Evolutionary conservation across 2,329 filamentous ascomycete species (phyloP), one percentile per base, ranked within the genome.

Genomic region (Ampelomyces quisqualis): DNA sequence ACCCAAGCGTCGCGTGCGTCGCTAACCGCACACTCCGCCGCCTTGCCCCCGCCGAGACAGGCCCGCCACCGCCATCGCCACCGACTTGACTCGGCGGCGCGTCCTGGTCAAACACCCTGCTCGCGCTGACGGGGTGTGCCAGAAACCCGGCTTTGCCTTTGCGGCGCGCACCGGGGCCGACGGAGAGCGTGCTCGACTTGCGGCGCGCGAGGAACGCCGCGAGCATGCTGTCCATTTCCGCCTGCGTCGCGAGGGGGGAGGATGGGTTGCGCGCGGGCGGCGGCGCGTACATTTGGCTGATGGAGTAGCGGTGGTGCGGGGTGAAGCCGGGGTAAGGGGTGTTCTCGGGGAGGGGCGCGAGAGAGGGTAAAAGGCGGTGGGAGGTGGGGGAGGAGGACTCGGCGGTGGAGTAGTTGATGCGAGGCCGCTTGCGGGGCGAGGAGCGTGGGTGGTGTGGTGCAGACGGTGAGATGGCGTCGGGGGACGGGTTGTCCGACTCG

Each of bases 91-190:
- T 40, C 2, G 56, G 52, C 15, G 50, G 47, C 34, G 56, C 52
- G n/a, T 53, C 24, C 2, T 24, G 4, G 17, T 34, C 23, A 21
- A 50, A 57, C 28, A 47, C 38, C 13, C 33, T 56, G 14, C 45
- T 48, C n/a, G 21, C 28, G 17, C 28, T 45, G 2, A 59, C 56
- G 1, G 54, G 54, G 18, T 57, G 50, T n/a, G 13, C 19, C 2
- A 40, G 27, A 22, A 57, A 59, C 1, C 29, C 41, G 7, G 54
- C 56, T 4, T 40, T 43, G 17, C 50, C 3, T 34, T n/a, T 20
- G 7, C 41, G 37, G 3, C 38, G 27, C 7, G 32, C 13, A 20
- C 15, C 22, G 3, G 47, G 45, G 1, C 40, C 50, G 3, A 19
- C 37, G 10, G 40, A 38, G 23, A 52, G 11, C 3, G 47, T 45